Base-by-base conservation (phyloP, 768 basidiomycete species). In the Podaxis carcinomalis region DNA sequence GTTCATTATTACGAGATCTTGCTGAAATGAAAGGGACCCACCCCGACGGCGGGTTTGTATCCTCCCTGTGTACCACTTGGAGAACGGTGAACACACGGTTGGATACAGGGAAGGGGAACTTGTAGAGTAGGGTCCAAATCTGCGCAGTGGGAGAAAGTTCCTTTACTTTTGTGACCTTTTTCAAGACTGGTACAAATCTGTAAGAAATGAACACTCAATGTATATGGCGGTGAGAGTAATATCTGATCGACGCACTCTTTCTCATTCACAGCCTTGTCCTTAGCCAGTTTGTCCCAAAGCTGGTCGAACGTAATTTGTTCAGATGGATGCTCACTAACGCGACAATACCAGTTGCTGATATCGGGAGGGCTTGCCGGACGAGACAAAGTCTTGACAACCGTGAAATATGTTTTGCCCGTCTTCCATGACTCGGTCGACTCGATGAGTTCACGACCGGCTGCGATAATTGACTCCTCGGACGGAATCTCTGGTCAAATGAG, bases 51-150 rank as follows among this genome's bases (percentile, higher is more conserved):
- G 84, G 83, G 36, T 78, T 73, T 3, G 75, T 69, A 46, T 83
- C 78, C 25, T 76, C 72, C 25, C 87, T 72, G 62, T 84, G 78
- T 9, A 77, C 75, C n/a, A 87, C 80, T 68, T 90, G 89, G 40
- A 91, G 71, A 37, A 86, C 87, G 1, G 89, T 91, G 72, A 92
- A 93, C 21, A 89, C 81, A 13, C 90, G 85, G 9, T 89, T 84
- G 2, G 89, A 86, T 19, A 92, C 72, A 2, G 89, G 85, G 5
- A 87, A 83, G 0, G 83, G 76, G 72, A 92, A 89, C 2, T 80
- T 87, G 72, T 93, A 93, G 70, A 84, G 83, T 62, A 89, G 63
- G 0, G 87, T 81, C 89, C 89, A 92, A 63, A 92, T 84, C 2
- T 78, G 75, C 53, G 87, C 82, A 2, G 80, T 86, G 10, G 82